Evolutionary conservation across 805 yeast species (phyloP).

Genomic region (Metschnikowia cubensis): DNA sequence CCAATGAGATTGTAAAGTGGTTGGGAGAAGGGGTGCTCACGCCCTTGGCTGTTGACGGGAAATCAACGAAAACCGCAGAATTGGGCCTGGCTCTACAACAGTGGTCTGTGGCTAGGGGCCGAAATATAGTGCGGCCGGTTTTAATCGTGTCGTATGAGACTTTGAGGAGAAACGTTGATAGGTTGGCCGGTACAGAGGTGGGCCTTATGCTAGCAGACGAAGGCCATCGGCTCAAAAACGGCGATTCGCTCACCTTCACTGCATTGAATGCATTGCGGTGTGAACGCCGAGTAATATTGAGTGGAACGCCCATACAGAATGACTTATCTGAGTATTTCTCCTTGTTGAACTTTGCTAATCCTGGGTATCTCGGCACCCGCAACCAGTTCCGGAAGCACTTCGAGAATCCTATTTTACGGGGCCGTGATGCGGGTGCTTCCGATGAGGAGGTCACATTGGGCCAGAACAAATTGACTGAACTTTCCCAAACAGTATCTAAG

Average conservation of each 20-base stretch:
- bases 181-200: slow-evolving; percentile 68
- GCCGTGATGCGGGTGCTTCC: slow-evolving; percentile 86
- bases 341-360: slow-evolving; percentile 85
- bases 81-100: slow-evolving; percentile 63
- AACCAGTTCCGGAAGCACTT: slow-evolving; percentile 78
- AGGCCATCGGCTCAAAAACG: slow-evolving; percentile 51
- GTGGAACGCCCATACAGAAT: slow-evolving; percentile 97
- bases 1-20: slow-evolving; percentile 94
- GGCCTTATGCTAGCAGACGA: slow-evolving; percentile 65
- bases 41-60: slow-evolving; percentile 91
- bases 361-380: slow-evolving; percentile 85
- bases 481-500: slow-evolving; percentile 74
- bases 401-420: slow-evolving; percentile 73
- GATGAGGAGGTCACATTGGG: slow-evolving; percentile 73
- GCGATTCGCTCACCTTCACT: slow-evolving; percentile 87
- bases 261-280: slow-evolving; percentile 82
- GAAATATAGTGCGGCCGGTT: slow-evolving; percentile 89
- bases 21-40: slow-evolving; percentile 86
- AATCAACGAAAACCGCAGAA: slow-evolving; percentile 66
- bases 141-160: slow-evolving; percentile 94
- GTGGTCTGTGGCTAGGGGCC: slow-evolving; percentile 87
- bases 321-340: slow-evolving; percentile 94
- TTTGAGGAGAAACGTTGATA: slow-evolving; percentile 75
- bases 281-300: slow-evolving; percentile 81
- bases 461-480: slow-evolving; percentile 60